Evolutionary conservation across 805 yeast genomes (phyloP).

Genomic region (Candida multigemmis): DNA sequence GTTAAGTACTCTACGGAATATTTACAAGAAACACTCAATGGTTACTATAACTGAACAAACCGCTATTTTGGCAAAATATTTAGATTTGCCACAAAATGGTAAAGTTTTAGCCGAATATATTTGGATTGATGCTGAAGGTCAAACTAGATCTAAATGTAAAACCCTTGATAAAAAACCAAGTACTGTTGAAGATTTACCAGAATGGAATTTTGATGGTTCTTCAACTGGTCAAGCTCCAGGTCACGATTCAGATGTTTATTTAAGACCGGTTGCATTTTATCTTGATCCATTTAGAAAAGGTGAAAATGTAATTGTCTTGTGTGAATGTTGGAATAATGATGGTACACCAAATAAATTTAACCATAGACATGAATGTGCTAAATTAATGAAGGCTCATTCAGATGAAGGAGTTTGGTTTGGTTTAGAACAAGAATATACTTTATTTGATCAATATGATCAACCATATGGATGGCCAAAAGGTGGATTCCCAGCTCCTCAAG

Average conservation of each 20-base stretch:
- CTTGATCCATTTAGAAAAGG: conserved; percentile 98
- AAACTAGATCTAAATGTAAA: conserved; percentile 88
- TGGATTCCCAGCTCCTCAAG: conserved; percentile 99
- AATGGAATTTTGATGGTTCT: conserved; percentile 99
- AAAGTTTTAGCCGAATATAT: conserved; percentile 90
- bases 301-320: conserved; percentile 88
- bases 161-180: conserved; percentile 65
- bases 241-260: conserved; percentile 87
- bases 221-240: conserved; percentile 99
- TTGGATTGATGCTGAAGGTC: conserved; percentile 94
- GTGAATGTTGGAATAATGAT: conserved; percentile 97
- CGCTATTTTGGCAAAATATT: conserved; percentile 72
- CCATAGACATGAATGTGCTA: conserved; percentile 96
- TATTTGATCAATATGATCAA: conserved; percentile 82
- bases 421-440: conserved; percentile 96
- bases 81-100: conserved; percentile 79
- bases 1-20: too few species aligned
- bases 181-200: conserved; percentile 82
- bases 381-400: conserved; percentile 87
- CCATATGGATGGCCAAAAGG: conserved; percentile 99
- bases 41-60: conserved; percentile 55
- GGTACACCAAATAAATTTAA: conserved; percentile 98
- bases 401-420: conserved; percentile 92
- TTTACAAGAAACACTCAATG: conserved; percentile 10
- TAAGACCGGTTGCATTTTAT: conserved; percentile 93